Evolutionary conservation across 345 rosid genomes (phyloP).

Genomic region (Rhodamnia argentea): DNA sequence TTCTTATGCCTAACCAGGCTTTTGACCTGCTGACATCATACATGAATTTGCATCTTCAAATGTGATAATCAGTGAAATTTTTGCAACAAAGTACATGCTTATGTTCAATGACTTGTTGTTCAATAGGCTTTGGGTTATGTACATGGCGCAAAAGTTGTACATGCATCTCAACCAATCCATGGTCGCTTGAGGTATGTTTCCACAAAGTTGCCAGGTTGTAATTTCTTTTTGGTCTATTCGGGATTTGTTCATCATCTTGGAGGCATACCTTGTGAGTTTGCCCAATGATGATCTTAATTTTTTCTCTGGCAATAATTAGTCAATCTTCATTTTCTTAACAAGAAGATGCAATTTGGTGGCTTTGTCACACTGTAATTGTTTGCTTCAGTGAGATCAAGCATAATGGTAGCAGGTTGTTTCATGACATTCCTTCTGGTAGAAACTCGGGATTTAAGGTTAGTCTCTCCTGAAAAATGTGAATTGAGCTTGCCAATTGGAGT

Average conservation of each 20-base stretch:
- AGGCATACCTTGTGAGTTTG: not conserved
- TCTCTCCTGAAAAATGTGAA: not conserved
- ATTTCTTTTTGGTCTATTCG: not conserved
- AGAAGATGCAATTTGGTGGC: not conserved
- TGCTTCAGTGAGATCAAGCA: constrained; percentile 78
- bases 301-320: not conserved
- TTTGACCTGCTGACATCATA: not conserved
- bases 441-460: constrained; percentile 82
- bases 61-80: not conserved
- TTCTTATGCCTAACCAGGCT: not conserved
- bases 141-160: constrained; percentile 80
- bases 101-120: not conserved
- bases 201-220: not conserved
- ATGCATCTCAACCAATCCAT: constrained; percentile 89
- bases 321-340: not conserved
- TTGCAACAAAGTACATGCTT: not conserved
- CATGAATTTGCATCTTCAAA: not conserved
- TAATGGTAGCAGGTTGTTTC: constrained; percentile 57
- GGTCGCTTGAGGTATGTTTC: constrained; percentile 79
- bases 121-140: constrained; percentile 88
- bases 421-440: constrained; percentile 67
- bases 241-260: not conserved
- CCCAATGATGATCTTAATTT: not conserved
- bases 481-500: not conserved
- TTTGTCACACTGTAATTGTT: not conserved